A percentile compares a stretch with the other conserved stretches of the same genome.
phyloP scores from a whole-genome alignment of 2,329 filamentous ascomycete species.

The Dactylellina drechsleri region DNA sequence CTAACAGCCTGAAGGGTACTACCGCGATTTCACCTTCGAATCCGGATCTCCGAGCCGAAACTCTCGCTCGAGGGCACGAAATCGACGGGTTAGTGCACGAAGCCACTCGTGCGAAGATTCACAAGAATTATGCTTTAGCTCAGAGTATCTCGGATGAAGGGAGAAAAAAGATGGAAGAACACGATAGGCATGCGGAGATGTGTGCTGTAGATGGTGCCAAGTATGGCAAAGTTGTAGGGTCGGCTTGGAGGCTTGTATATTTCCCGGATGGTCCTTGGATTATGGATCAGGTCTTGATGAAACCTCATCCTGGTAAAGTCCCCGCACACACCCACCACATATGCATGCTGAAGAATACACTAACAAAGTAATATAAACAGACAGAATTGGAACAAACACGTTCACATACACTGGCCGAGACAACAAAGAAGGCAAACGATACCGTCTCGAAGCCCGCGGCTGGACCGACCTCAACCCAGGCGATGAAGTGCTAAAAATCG shows the following conservation, averaged over 20 bases:
- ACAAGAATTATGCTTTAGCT: background rate
- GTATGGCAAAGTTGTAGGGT: conserved; percentile 34
- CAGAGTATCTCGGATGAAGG: background rate
- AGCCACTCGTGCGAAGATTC: conserved; percentile 19
- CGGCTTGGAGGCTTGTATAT: conserved; percentile 31
- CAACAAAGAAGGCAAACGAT: conserved; percentile 36
- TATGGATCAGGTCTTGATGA: conserved; percentile 42
- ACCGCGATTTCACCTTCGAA: conserved; percentile 3
- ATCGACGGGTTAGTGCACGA: conserved; percentile 44
- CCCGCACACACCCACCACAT: too few species aligned
- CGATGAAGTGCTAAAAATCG: conserved; percentile 39
- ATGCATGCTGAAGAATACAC: too few species aligned
- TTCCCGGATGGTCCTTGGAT: conserved; percentile 22
- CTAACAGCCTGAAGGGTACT: conserved; percentile 11
- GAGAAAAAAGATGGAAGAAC: conserved; percentile 9
- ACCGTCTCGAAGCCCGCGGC: conserved; percentile 50
- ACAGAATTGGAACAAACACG: conserved; percentile 41
- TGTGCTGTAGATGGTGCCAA: conserved; percentile 1
- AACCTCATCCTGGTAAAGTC: conserved; percentile 24
- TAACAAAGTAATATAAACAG: conserved; percentile 1
- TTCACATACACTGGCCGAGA: conserved; percentile 47
- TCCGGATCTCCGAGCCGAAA: conserved; percentile 4
- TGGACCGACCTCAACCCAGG: conserved; percentile 29
- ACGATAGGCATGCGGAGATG: conserved; percentile 8
- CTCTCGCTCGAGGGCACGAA: conserved; percentile 11